phyloP scores from a whole-genome alignment of 768 basidiomycete genomes.

The Phlebiopsis flavidoalba region DNA sequence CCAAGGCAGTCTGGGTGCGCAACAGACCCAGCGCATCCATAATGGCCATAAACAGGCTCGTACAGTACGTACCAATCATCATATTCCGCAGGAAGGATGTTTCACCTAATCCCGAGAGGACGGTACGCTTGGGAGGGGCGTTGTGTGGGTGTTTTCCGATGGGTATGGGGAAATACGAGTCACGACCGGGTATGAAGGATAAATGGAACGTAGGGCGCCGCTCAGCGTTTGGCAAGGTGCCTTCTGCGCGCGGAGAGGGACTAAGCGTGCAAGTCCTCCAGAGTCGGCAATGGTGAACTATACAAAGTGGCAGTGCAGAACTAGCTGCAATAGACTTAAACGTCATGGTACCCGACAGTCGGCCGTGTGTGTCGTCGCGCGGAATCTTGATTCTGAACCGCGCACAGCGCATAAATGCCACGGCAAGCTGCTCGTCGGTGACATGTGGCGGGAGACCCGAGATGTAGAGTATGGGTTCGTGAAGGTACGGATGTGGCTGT shows the following conservation, averaged over 20 bases:
- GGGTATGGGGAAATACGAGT: constrained; percentile 84
- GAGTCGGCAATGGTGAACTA: not conserved
- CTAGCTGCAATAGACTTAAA: constrained; percentile 80
- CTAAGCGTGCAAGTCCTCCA: not conserved
- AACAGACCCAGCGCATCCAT: constrained; percentile 78
- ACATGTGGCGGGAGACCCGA: constrained; percentile 71
- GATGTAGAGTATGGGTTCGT: constrained; percentile 79
- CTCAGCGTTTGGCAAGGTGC: constrained; percentile 83
- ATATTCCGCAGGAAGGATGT: constrained; percentile 66
- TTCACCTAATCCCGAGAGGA: constrained; percentile 76
- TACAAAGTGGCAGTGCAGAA: constrained; percentile 36
- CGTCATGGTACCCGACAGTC: constrained; percentile 72
- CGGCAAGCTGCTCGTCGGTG: constrained; percentile 71
- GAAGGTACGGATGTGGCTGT: constrained; percentile 72
- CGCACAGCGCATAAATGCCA: constrained; percentile 67
- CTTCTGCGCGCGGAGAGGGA: constrained; percentile 65
- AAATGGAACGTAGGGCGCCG: constrained; percentile 61
- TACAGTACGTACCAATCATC: constrained; percentile 74
- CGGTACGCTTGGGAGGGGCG: constrained; percentile 69
- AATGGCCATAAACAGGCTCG: constrained; percentile 80
- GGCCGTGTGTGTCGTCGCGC: constrained; percentile 51
- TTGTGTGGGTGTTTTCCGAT: constrained; percentile 73
- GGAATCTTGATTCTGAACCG: constrained; percentile 77
- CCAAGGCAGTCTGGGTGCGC: constrained; percentile 68
- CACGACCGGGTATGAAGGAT: constrained; percentile 47